Evolutionary conservation across 2,329 filamentous ascomycete species (phyloP), one percentile per base, ranked within the genome.

Genomic region (Microcera coccophila): DNA sequence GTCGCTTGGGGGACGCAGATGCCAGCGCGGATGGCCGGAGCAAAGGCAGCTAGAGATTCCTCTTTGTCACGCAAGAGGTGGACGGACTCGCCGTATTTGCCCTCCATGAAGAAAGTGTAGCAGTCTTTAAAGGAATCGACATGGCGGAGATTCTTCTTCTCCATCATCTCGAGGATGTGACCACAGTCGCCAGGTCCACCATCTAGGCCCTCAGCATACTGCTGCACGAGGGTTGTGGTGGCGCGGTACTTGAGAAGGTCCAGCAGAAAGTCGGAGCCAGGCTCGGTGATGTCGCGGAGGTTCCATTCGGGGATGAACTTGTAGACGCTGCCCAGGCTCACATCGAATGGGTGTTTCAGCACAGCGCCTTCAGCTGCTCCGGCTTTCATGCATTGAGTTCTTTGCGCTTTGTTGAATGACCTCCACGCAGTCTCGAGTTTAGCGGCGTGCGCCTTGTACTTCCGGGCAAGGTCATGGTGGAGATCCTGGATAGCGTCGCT

Each of bases 241-340:
- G 65, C 63, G 5, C 70, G 62, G 26, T 69, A 52, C 18, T 66
- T 62, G 3, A 75, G 45, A 5, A 69, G 48, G 11, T 65, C 53
- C 1, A 74, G 55, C 4, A 73, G 42, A 2, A 42, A 60, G n/a
- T 71, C 59, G 0, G 70, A 62, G 2, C 52, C 55, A 0, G 64
- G 55, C 1, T 58, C 50, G 3, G 66, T 50, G 2, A 74, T 54
- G 18, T 75, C 68, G 7, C 53, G 59, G 1, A 75, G 41, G 42
- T 75, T 74, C 61, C 62, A 66, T 36, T 75, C 73, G 0, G 71
- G 69, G 0, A 67, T 50, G 3, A 72, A 34, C n/a, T 66, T 68
- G 50, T 48, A 66, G 14, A 66, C 53, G n/a, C 59, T 58, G 1
- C 66, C 69, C 18, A 71, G 12, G 0, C 63, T 61, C 3, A 20